A percentile compares a stretch with the other conserved stretches of the same genome.
Evolutionary conservation across 1,139 yeast genomes (phyloP).

Genomic region (Pichiaceae sp.): DNA sequence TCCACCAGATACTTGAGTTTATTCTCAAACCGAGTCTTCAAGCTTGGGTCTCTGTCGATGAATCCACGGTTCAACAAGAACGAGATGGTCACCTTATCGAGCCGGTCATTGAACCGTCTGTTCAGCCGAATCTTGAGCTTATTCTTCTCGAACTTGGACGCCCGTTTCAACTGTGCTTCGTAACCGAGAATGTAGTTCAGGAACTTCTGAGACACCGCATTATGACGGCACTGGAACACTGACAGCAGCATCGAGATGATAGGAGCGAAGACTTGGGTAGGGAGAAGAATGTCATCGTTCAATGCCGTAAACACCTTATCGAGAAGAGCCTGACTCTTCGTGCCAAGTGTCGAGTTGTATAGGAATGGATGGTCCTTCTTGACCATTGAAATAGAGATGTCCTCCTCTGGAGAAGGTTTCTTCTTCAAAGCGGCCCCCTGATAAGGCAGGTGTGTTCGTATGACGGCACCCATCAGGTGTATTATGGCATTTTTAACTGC

Average conservation of each 20-base stretch:
- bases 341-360: constrained; percentile 45
- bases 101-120: constrained; percentile 40
- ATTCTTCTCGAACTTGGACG: constrained; percentile 22
- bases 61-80: constrained; percentile 31
- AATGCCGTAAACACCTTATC: constrained; percentile 56
- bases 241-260: constrained; percentile 44
- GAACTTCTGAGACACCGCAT: constrained; percentile 35
- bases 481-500: constrained; percentile 58
- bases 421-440: neutral
- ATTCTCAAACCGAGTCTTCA: constrained; percentile 23
- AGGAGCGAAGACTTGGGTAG: constrained; percentile 49
- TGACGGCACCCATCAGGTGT: constrained; percentile 64
- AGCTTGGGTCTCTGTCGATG: constrained; percentile 28
- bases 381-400: constrained; percentile 52
- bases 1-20: constrained; percentile 22
- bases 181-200: constrained; percentile 28
- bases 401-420: constrained; percentile 13
- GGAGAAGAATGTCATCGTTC: constrained; percentile 42
- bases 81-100: constrained; percentile 24
- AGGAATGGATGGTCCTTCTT: constrained; percentile 63
- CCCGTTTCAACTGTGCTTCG: constrained; percentile 23
- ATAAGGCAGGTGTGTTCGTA: constrained; percentile 55
- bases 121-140: constrained; percentile 31
- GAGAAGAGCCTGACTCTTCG: constrained; percentile 63
- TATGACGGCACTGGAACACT: constrained; percentile 50